These are phyloP conservation scores for Cladophialophora psammophila DNA, from an alignment of 2,329 filamentous ascomycete genomes.

Conservation along the genomic window DNA sequence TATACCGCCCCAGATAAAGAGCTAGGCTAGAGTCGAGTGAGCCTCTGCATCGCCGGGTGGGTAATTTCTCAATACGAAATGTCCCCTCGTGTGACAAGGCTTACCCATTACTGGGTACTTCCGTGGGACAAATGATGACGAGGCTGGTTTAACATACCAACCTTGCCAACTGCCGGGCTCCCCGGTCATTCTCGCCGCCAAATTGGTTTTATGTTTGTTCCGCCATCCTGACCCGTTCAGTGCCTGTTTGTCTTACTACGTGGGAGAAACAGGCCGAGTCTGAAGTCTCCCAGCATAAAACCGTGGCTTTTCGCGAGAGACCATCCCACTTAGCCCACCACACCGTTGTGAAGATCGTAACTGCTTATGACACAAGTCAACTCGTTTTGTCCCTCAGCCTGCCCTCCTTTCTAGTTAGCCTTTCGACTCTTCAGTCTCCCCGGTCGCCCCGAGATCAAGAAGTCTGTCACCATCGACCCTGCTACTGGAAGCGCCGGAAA, in stretches of 20 bases:
- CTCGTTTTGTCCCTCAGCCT: not conserved
- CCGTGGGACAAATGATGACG: not conserved
- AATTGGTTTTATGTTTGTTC: constrained; percentile 5
- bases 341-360: not conserved
- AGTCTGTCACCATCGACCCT: not conserved
- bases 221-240: constrained; percentile 1
- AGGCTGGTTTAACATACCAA: constrained; percentile 16
- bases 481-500: not conserved
- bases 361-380: not conserved
- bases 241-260: constrained; percentile 2
- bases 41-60: not conserved
- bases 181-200: not conserved
- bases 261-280: not conserved
- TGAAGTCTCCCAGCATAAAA: not conserved
- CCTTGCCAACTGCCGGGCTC: not conserved
- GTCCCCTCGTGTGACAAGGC: not conserved
- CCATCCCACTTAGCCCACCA: not conserved
- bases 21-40: too few relatives aligned
- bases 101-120: too few relatives aligned
- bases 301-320: not conserved
- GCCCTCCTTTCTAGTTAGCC: not conserved
- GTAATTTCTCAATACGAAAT: not conserved
- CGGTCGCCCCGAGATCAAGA: not conserved
- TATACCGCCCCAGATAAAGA: too few relatives aligned
- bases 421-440: not conserved